Conservation (phyloP, 305 asterid species). For the Ilex paraguariensis region DNA sequence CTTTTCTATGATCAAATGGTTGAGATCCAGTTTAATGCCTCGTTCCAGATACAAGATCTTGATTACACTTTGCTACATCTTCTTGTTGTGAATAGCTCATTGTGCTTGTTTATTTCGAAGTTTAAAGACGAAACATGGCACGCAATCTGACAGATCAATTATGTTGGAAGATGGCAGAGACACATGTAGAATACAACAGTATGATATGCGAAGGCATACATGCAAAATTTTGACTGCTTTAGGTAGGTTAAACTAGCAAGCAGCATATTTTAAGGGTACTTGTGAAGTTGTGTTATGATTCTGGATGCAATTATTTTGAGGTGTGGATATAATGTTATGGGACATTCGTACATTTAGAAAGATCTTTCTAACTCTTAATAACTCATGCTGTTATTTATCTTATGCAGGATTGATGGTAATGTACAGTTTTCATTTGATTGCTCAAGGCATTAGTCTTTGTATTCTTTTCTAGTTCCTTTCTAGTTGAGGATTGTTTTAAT, state of each 20-base stretch:
- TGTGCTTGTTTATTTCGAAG: constrained; percentile 19
- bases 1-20: constrained; percentile 7
- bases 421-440: constrained; percentile 22
- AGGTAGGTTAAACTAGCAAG: constrained; percentile 18
- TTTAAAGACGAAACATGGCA: constrained; percentile 3
- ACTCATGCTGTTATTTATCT: background rate
- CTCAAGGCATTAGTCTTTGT: constrained; percentile 9
- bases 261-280: constrained; percentile 8
- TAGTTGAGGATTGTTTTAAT: constrained; percentile 1
- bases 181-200: constrained; percentile 32
- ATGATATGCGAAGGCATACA: constrained; percentile 28
- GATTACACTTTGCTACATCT: constrained; percentile 11
- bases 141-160: constrained; percentile 18
- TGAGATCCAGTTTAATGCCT: constrained; percentile 10
- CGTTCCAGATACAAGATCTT: constrained; percentile 11
- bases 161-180: constrained; percentile 19
- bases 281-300: background rate
- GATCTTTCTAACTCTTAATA: constrained; percentile 20
- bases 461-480: background rate
- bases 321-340: constrained; percentile 13
- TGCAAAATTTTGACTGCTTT: constrained; percentile 25
- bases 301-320: background rate
- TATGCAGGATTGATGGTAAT: background rate
- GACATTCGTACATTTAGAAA: constrained; percentile 11
- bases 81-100: constrained; percentile 24